Percentiles rank a stretch among this genome's conserved stretches.
Evolutionary conservation across 2,329 filamentous ascomycete genomes (phyloP).

Genomic region (Colletotrichum theobromicola): DNA sequence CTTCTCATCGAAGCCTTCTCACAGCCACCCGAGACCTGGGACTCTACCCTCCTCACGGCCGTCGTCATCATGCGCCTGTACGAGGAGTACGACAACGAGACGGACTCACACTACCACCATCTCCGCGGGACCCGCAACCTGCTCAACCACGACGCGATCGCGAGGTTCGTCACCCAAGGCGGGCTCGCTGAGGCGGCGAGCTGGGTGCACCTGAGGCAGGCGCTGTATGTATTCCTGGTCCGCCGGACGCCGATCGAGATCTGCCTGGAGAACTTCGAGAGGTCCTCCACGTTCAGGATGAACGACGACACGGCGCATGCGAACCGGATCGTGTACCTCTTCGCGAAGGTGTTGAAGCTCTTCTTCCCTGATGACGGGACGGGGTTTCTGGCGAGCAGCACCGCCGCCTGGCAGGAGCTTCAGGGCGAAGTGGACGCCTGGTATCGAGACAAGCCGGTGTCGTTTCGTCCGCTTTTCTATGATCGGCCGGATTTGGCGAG

Average conservation of each 20-base stretch:
- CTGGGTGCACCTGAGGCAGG: conserved; percentile 44
- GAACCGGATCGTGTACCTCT: conserved; percentile 25
- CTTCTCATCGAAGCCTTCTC: conserved; percentile 50
- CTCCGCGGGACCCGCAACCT: conserved; percentile 42
- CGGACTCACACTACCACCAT: conserved; percentile 43
- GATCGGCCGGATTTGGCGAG: conserved; percentile 26
- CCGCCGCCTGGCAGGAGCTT: neutral
- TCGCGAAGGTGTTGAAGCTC: conserved; percentile 29
- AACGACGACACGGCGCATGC: conserved; percentile 23
- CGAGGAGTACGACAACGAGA: conserved; percentile 41
- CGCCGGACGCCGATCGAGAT: conserved; percentile 23
- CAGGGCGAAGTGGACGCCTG: conserved; percentile 29
- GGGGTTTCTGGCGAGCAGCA: neutral
- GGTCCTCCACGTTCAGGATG: conserved; percentile 19
- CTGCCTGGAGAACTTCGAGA: conserved; percentile 23
- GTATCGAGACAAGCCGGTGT: conserved; percentile 32
- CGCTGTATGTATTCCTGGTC: conserved; percentile 41
- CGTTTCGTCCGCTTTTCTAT: conserved; percentile 37
- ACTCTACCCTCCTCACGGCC: conserved; percentile 50
- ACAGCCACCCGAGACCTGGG: conserved; percentile 44
- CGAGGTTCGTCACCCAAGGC: conserved; percentile 38
- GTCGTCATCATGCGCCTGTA: conserved; percentile 55
- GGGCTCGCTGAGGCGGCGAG: conserved; percentile 43
- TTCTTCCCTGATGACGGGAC: conserved; percentile 2
- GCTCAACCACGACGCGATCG: conserved; percentile 36